A percentile compares a stretch with the other conserved stretches of the same genome.
These are phyloP conservation scores for Collybia mongolica DNA, from an alignment of 768 basidiomycete genomes.

Conservation along the genomic window DNA sequence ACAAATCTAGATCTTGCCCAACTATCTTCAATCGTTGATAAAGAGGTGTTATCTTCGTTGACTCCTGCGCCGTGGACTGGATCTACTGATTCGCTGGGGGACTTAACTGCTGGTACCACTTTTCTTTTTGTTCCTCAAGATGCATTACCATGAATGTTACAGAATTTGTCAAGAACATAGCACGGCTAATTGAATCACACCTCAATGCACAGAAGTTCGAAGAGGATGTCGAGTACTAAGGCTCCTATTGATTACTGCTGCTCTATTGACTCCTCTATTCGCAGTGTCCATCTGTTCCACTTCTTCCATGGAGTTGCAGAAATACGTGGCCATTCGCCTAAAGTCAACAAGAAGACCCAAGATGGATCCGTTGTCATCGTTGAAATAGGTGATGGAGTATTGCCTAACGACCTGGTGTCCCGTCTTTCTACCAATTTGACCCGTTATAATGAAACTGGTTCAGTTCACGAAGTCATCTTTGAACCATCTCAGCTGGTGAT, in stretches of 20 bases:
- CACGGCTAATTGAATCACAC: conserved; percentile 42
- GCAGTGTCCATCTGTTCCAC: conserved; percentile 44
- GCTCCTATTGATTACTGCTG: neutral
- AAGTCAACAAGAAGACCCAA: conserved; percentile 14
- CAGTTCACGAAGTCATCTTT: conserved; percentile 56
- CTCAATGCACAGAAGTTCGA: conserved; percentile 35
- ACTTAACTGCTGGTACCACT: conserved; percentile 17
- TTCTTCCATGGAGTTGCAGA: conserved; percentile 54
- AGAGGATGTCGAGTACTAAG: conserved; percentile 30
- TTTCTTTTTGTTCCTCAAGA: neutral
- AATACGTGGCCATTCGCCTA: conserved; percentile 22
- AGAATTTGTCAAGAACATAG: conserved; percentile 53
- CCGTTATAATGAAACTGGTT: conserved; percentile 24
- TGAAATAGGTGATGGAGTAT: conserved; percentile 38
- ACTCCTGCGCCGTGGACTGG: conserved; percentile 35
- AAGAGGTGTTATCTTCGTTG: conserved; percentile 47
- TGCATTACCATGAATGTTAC: neutral
- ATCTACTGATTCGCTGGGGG: conserved; percentile 21
- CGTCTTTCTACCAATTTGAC: conserved; percentile 46
- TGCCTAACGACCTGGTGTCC: conserved; percentile 57
- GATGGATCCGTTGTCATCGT: conserved; percentile 52
- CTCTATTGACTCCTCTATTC: conserved; percentile 5
- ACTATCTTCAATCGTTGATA: conserved; percentile 54
- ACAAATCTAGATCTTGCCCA: conserved; percentile 68
- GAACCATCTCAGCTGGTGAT: conserved; percentile 62